Conservation (phyloP, 2,329 filamentous ascomycete genomes). For the Lecanicillium sp. region DNA sequence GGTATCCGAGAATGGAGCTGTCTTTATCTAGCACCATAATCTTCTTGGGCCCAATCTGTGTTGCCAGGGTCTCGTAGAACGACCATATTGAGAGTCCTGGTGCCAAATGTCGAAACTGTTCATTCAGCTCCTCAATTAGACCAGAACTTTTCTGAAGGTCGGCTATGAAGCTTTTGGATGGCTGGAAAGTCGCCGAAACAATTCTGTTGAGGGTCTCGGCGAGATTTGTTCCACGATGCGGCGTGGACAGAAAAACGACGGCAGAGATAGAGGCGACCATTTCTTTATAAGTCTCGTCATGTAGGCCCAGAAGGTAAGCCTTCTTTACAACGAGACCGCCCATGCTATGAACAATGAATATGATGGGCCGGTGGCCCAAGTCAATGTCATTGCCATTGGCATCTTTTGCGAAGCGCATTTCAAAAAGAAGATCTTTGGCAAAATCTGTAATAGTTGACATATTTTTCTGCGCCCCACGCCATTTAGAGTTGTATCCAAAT, state of each 20-base stretch:
- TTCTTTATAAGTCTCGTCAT: slow-evolving; percentile 19
- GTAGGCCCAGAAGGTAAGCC: slow-evolving; percentile 25
- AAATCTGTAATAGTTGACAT: slow-evolving; percentile 23
- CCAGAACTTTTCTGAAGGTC: no score
- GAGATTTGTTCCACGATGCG: slow-evolving; percentile 30
- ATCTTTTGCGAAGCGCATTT: slow-evolving; percentile 14
- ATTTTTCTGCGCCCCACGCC: slow-evolving; percentile 14
- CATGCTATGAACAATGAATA: slow-evolving; percentile 38
- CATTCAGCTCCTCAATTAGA: no score
- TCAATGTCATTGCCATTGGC: no score
- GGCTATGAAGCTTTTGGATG: no score
- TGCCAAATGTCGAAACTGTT: no score
- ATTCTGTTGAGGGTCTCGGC: slow-evolving; percentile 27
- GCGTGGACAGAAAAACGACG: slow-evolving; percentile 32
- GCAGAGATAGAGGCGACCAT: slow-evolving; percentile 21
- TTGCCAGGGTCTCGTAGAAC: no score
- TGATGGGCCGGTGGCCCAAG: slow-evolving; percentile 21
- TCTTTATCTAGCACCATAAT: no score
- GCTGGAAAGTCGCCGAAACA: no score
- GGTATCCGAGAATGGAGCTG: no score
- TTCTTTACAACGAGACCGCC: slow-evolving; percentile 28
- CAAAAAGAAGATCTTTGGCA: slow-evolving; percentile 21
- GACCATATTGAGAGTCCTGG: no score
- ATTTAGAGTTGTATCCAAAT: slow-evolving; percentile 28
- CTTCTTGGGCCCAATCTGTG: no score